Percentiles rank a stretch among this genome's conserved stretches.
Evolutionary conservation across 805 yeast genomes (phyloP).

Genomic region (Pichia occidentalis): DNA sequence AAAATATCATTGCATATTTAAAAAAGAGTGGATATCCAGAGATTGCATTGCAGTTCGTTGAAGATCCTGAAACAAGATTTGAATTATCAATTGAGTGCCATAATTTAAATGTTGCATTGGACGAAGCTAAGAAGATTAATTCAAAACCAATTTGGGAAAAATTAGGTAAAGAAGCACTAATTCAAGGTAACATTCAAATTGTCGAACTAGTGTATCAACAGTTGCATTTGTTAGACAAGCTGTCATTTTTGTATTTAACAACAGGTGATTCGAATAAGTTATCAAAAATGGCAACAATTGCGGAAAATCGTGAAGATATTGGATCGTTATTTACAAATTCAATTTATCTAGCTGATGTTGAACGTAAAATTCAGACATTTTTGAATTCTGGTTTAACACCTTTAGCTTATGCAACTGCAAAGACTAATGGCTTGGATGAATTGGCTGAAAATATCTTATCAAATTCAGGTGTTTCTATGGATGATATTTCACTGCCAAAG

Average conservation of each 20-base stretch:
- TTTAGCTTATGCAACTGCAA: slow-evolving; percentile 89
- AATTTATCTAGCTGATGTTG: slow-evolving; percentile 65
- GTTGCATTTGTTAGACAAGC: slow-evolving; percentile 76
- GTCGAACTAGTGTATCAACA: slow-evolving; percentile 88
- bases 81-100: slow-evolving; percentile 95
- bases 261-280: slow-evolving; percentile 77
- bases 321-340: slow-evolving; percentile 79
- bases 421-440: slow-evolving; percentile 72
- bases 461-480: slow-evolving; percentile 58
- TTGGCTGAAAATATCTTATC: slow-evolving; percentile 66
- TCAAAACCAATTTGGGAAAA: slow-evolving; percentile 68
- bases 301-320: slow-evolving; percentile 79
- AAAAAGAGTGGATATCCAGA: slow-evolving; percentile 96
- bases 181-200: slow-evolving; percentile 80
- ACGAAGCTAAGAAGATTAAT: slow-evolving; percentile 76
- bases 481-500: slow-evolving; percentile 44
- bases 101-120: slow-evolving; percentile 77
- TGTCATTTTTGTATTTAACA: slow-evolving; percentile 79
- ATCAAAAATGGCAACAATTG: slow-evolving; percentile 79
- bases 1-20: slow-evolving; percentile 89
- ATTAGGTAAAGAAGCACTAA: slow-evolving; percentile 77
- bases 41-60: slow-evolving; percentile 92
- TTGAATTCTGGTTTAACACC: slow-evolving; percentile 77
- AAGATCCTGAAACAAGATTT: slow-evolving; percentile 92
- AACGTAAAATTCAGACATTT: slow-evolving; percentile 67